Base-by-base conservation (phyloP, 75 land plant species). In the Selaginella tamariscina region DNA sequence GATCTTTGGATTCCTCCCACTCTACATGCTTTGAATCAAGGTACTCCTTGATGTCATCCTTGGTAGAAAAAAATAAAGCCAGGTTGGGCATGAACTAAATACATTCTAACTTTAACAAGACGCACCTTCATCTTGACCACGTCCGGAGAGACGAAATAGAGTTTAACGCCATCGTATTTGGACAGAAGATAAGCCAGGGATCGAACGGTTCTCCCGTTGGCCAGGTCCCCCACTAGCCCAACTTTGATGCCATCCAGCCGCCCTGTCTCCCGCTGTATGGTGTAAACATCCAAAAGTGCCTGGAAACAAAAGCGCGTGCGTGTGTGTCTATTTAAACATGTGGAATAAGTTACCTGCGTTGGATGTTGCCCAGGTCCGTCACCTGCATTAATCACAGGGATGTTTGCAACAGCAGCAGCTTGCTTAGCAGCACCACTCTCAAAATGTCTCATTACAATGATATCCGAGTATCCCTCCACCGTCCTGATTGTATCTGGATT, bases 311-410 rank as follows among this genome's bases (percentile, higher is more conserved):
- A 60, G 15, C 20, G 63, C 66, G 2, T 1, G 27, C 27, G 26
- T 59, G 5, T 22, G 8, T 59, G 20, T n/a, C 20, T 59, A 59
- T n/a, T 59, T n/a, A 21, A 59, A 8, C 63, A 8, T 2, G 21
- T n/a, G 63, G 20, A 59, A 21, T 2, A 59, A 59, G 22, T n/a
- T 24, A 85, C 99, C 91, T 94, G 91, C 29, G 96, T 90, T 5
- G 99, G 99, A 74, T 94, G 99, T 69, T 94, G 87, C 18, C 96
- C 96, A 70, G 96, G 99, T 21, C 96, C 96, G 85, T 94, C 99
- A 2, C 96, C 99, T 31, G 96, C 99, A 80, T 94, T 94, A 8
- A 90, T 94, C 24, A 94, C 73, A 67, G 99, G 99, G 65, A 94
- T 85, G 23, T 66, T 68, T 5, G 62, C 5, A 2, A 26, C 62